These are phyloP conservation scores for Zymoseptoria crescenta DNA, from an alignment of 2,329 filamentous ascomycete genomes.

Conservation along the genomic window DNA sequence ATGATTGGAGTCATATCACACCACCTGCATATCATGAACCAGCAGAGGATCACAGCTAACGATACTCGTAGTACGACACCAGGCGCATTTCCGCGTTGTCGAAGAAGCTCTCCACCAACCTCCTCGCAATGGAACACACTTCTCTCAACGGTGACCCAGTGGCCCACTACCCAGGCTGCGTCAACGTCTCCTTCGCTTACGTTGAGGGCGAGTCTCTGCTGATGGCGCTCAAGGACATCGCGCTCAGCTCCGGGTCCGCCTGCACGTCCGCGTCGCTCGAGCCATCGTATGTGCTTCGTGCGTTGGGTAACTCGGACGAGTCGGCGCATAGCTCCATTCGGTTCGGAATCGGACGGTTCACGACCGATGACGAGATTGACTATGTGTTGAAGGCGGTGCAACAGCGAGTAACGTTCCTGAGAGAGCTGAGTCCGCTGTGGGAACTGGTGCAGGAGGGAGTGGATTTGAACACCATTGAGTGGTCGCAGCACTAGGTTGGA, in stretches of 20 bases:
- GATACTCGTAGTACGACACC: constrained; percentile 66
- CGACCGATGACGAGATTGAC: constrained; percentile 88
- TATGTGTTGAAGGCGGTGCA: constrained; percentile 92
- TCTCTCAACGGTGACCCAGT: constrained; percentile 77
- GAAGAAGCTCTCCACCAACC: constrained; percentile 71
- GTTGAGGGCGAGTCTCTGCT: constrained; percentile 95
- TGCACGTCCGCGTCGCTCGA: constrained; percentile 96
- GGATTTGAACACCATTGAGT: constrained; percentile 92
- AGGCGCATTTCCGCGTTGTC: constrained; percentile 78
- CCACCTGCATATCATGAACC: background rate
- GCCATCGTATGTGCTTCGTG: constrained; percentile 90
- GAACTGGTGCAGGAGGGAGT: constrained; percentile 96
- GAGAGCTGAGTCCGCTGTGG: constrained; percentile 93
- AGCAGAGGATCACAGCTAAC: constrained; percentile 21
- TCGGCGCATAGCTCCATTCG: constrained; percentile 96
- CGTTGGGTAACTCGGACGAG: constrained; percentile 92
- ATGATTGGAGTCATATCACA: constrained; percentile 38
- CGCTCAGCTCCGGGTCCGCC: constrained; percentile 88
- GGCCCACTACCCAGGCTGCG: constrained; percentile 87
- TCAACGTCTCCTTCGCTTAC: constrained; percentile 97
- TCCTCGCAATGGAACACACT: constrained; percentile 86
- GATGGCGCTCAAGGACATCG: constrained; percentile 98
- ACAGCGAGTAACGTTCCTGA: constrained; percentile 83
- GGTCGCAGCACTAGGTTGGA: constrained; percentile 79
- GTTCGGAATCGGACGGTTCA: constrained; percentile 96